Percentiles rank a stretch among this genome's conserved stretches.
Conservation (phyloP, 2,329 filamentous ascomycete genomes). For the Monilinia fructigena region DNA sequence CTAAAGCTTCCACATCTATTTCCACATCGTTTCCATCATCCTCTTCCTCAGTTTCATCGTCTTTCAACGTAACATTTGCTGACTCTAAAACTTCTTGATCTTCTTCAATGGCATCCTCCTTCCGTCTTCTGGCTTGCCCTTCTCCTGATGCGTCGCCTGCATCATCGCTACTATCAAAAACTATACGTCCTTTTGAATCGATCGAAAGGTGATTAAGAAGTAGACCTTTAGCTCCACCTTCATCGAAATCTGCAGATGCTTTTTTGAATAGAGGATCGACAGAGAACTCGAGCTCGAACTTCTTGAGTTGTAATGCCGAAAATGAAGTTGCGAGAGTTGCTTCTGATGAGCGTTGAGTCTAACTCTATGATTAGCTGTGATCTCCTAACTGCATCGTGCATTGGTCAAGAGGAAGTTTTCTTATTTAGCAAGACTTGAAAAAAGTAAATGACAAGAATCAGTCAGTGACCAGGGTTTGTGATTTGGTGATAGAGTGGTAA, state of each 20-base stretch:
- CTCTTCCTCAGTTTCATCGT: conserved; percentile 47
- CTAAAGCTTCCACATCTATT: conserved; percentile 75
- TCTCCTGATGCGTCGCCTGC: conserved; percentile 52
- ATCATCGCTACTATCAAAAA: conserved; percentile 98
- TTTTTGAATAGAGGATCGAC: conserved; percentile 99
- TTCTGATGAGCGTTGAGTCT: conserved; percentile 78
- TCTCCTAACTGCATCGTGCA: neutral
- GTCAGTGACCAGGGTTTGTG: neutral
- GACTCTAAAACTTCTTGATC: conserved; percentile 44
- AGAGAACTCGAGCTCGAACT: conserved; percentile 94
- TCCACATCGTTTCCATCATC: conserved; percentile 61
- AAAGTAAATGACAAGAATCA: neutral
- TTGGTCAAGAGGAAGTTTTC: neutral
- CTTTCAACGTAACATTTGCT: conserved; percentile 41
- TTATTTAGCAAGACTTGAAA: neutral
- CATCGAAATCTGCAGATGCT: conserved; percentile 95
- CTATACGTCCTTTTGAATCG: conserved; percentile 85
- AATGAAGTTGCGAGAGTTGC: conserved; percentile 91
- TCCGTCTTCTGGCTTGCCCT: conserved; percentile 35
- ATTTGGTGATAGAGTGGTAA: neutral
- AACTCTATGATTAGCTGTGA: conserved; percentile 25
- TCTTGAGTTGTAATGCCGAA: conserved; percentile 85
- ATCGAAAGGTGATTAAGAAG: conserved; percentile 96
- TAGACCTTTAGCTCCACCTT: conserved; percentile 93
- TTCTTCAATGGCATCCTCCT: conserved; percentile 65